These are phyloP conservation scores for Calonectria hawksworthii DNA, from an alignment of 2,329 filamentous ascomycete species.

Conservation along the genomic window DNA sequence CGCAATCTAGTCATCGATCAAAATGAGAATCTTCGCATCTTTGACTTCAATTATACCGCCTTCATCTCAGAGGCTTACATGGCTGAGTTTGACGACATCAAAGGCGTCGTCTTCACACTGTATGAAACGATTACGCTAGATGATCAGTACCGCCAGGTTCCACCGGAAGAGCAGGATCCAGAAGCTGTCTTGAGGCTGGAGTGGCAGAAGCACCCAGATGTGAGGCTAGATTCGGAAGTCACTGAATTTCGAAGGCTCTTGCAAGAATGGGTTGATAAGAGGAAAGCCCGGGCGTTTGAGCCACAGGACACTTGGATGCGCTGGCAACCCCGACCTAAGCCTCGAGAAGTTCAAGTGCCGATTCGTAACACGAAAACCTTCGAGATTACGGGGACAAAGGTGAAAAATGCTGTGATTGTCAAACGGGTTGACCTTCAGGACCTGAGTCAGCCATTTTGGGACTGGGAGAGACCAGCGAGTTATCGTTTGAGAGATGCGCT, in stretches of 20 bases:
- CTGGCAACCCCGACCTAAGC: not conserved
- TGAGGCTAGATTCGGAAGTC: not conserved
- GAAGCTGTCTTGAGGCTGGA: not conserved
- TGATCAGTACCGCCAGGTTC: too few relatives aligned
- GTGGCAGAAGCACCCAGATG: not conserved
- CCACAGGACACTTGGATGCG: not conserved
- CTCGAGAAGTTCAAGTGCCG: not conserved
- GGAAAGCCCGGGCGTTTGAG: not conserved
- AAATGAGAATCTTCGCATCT: too few relatives aligned
- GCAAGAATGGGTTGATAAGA: not conserved
- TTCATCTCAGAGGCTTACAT: too few relatives aligned
- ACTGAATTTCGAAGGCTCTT: not conserved
- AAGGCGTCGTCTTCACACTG: too few relatives aligned
- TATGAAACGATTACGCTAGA: too few relatives aligned
- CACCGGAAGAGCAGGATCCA: not conserved
- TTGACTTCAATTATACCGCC: too few relatives aligned
- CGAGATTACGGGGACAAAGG: not conserved
- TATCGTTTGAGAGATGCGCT: not conserved
- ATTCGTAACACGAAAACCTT: not conserved
- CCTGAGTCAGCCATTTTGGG: not conserved
- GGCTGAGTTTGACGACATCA: too few relatives aligned
- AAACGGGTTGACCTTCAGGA: not conserved
- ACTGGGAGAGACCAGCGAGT: not conserved
- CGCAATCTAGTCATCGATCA: too few relatives aligned
- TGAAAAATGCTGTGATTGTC: not conserved